Base-by-base conservation (phyloP, 2,329 filamentous ascomycete species). In the Aspergillus fructus region DNA sequence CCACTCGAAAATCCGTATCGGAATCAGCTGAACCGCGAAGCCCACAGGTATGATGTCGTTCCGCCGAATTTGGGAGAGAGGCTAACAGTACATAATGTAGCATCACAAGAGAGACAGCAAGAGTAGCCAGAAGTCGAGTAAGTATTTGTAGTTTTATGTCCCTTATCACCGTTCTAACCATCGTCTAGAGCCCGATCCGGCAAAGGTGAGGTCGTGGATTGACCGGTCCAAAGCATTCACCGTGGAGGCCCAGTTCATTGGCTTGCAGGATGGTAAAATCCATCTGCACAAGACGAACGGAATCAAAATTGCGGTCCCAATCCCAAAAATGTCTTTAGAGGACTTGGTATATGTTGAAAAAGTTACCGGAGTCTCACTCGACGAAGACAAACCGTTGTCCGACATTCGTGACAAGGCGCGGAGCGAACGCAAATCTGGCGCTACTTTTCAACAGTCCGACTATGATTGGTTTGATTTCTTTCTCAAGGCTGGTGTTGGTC, bases 401-500 rank as follows among this genome's bases (percentile, higher is more conserved):
- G 91, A 94, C 65, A 89, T 97, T 68, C 84, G 84, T 24, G 58
- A 60, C 17, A 63, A 81, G 71, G 58, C 62, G 56, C 59, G 62
- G 17, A 63, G 66, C 43, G 69, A 72, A 9, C 62, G 63, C 58
- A 77, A 80, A 24, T 67, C 76, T 24, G 76, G 74, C 54, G 71
- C 70, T 50, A 68, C 71, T 56, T 70, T 73, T 60, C 77, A 77
- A 53, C 68, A 66, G 45, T 68, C 69, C 9, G 88, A 94, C 48
- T 96, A 97, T 72, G 94, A 99, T 73, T 99, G 94, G 94, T 99
- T 99, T 69, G 92, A 97, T 71, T 97, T 99, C 78, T 99, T 99
- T 81, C 79, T 99, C 41, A 87, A 88, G 62, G 96, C 92, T 72
- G 93, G 96, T 47, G 91, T 97, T 66, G 89, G 92, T 45, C 90